Base-by-base conservation (phyloP, 345 rosid species). In the Euphorbia peplus region DNA sequence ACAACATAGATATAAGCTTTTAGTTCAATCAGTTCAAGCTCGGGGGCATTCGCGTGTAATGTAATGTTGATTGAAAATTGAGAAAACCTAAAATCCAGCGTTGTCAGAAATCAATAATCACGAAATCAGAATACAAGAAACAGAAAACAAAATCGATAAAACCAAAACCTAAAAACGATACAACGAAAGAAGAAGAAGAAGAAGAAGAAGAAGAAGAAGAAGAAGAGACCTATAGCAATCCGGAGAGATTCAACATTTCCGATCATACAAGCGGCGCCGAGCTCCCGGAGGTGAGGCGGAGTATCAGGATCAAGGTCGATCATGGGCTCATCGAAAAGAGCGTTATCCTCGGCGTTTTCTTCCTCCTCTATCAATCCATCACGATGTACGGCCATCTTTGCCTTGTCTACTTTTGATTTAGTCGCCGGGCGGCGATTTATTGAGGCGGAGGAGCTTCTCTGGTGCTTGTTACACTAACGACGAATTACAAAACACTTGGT, bases 241-340 rank as follows among this genome's bases (percentile, higher is more conserved):
- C 93, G 87, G 37, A 93, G 90, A 75, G 92, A 89, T 61, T 71
- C 79, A 30, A 85, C 81, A 70, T 93, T 84, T 64, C 96, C 96
- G 63, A 69, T 56, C 79, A 80, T 84, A 73, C 78, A 86, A 8
- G 99, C 91, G 75, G 76, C 71, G 83, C 84, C 84, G 8, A 93
- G 80, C 54, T 88, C 88, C 37, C 85, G 91, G 72, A 91, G 89
- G 65, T 88, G 89, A 39, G 85, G 87, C 35, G 97, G 89, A 28
- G 74, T 81, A 26, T 88, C 87, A 64, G 75, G 54, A 66, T 89
- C 95, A 55, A 48, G 67, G 51, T 81, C 92, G 26, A 73, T 46
- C 6, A 85, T 63, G 24, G 84, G 92, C 51, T 80, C 85, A 70
- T 82, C 92, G 42, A 86, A 80, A 50, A 90, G 79, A 63, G 77